Conservation (phyloP, 139 green algal species). For the Zygnema circumcarinatum region DNA sequence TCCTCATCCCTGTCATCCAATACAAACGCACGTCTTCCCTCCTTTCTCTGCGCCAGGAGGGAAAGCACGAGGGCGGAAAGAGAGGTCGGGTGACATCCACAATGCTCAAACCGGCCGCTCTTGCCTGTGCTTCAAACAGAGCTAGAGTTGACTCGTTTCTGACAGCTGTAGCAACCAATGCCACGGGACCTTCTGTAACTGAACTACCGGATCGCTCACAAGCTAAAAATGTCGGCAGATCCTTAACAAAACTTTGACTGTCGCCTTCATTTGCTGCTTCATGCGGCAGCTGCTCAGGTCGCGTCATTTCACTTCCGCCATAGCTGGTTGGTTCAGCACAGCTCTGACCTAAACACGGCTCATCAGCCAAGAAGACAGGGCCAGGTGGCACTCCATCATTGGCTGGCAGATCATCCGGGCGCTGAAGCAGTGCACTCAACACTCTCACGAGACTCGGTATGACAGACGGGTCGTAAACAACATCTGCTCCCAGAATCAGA, state of each 20-base stretch:
- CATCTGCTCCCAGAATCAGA: slow-evolving; percentile 20
- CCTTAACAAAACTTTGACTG: no score
- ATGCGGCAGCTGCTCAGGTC: no score
- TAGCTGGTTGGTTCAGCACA: no score
- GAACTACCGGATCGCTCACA: no score
- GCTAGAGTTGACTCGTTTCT: not conserved
- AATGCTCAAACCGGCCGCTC: not conserved
- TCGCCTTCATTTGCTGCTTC: no score
- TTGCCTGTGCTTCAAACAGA: not conserved
- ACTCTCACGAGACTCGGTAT: slow-evolving; percentile 12
- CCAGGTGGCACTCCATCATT: no score
- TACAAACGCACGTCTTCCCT: not conserved
- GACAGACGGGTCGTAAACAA: slow-evolving; percentile 13
- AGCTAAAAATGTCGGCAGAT: no score
- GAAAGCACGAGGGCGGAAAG: not conserved
- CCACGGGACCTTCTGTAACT: not conserved
- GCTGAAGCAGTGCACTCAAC: not conserved
- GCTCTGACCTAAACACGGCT: no score
- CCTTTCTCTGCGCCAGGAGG: not conserved
- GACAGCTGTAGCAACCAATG: not conserved
- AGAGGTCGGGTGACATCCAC: not conserved
- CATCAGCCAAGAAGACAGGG: no score
- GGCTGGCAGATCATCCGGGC: no score
- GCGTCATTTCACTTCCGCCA: no score
- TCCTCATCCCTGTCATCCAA: no score